Percentiles rank a stretch among this genome's conserved stretches.
Conservation (phyloP, 2,329 filamentous ascomycete genomes). For the Colletotrichum incanum region DNA sequence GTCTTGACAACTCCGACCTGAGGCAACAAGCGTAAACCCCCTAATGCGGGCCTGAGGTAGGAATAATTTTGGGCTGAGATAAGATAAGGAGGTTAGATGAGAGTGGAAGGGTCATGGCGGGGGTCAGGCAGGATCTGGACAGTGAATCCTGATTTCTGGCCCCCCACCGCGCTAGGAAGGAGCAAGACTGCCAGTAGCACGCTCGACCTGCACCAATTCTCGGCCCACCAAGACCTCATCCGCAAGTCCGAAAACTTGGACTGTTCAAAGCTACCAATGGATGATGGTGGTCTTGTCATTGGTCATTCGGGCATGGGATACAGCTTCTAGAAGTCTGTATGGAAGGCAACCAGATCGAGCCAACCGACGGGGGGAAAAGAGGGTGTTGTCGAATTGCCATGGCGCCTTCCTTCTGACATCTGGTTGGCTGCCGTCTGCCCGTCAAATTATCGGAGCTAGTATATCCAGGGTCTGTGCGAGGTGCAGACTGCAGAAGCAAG, state of each 20-base stretch:
- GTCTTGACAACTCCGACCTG: neutral
- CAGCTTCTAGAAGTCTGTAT: conserved; percentile 35
- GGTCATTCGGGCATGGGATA: neutral
- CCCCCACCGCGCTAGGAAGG: neutral
- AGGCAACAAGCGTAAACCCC: neutral
- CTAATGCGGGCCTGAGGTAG: neutral
- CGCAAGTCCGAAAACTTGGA: neutral
- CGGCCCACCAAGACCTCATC: neutral
- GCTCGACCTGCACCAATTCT: neutral
- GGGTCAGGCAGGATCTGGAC: neutral
- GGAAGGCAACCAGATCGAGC: conserved; percentile 28
- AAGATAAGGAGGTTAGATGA: neutral
- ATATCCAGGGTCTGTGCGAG: neutral
- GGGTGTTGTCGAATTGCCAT: conserved; percentile 14
- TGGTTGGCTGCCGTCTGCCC: conserved; percentile 22
- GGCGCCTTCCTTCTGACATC: neutral
- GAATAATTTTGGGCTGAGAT: neutral
- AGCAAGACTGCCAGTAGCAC: neutral
- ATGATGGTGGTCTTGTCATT: neutral
- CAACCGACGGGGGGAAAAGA: conserved; percentile 11
- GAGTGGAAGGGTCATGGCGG: too few species aligned
- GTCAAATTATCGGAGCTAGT: conserved; percentile 22
- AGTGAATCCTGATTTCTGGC: neutral
- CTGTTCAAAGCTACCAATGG: neutral
- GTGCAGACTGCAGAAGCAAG: neutral